These are phyloP conservation scores for Hydnum rufescens DNA, from an alignment of 768 basidiomycete species.

Conservation along the genomic window DNA sequence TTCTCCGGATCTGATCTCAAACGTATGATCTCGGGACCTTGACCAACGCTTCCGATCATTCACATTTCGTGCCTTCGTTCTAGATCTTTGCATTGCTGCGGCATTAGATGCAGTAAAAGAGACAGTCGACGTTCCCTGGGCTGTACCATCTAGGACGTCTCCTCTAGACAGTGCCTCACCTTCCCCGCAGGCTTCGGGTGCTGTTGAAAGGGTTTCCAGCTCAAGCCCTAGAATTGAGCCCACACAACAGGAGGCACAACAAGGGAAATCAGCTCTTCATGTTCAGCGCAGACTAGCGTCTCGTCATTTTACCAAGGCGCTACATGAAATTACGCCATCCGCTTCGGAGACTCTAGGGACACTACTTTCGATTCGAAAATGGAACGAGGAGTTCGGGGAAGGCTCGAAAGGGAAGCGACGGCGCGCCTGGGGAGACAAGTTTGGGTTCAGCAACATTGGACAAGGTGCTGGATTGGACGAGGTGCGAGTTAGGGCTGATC, in stretches of 20 bases:
- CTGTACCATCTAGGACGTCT: background rate
- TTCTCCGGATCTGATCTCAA: conserved; percentile 94
- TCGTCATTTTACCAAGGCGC: conserved; percentile 63
- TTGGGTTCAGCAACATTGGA: conserved; percentile 47
- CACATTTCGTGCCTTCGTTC: conserved; percentile 2
- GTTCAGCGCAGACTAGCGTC: conserved; percentile 18
- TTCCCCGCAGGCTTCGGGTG: background rate
- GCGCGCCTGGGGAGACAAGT: conserved; percentile 73
- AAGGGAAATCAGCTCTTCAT: no score
- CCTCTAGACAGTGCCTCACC: background rate
- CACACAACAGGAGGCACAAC: conserved; percentile 20
- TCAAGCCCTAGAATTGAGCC: conserved; percentile 3
- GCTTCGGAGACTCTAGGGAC: conserved; percentile 65
- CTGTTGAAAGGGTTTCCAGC: background rate
- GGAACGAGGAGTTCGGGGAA: conserved; percentile 92
- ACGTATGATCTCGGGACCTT: conserved; percentile 32
- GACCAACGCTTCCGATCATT: background rate
- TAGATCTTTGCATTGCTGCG: conserved; percentile 84
- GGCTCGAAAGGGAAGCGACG: conserved; percentile 30
- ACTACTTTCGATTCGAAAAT: conserved; percentile 56
- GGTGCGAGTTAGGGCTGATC: no score
- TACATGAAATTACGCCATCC: conserved; percentile 79
- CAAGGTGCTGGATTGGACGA: no score
- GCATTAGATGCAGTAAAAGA: conserved; percentile 87
- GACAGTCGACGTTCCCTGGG: conserved; percentile 63